Evolutionary conservation across 2,329 filamentous ascomycete genomes (phyloP).

Genomic region (Tolypocladium tundrense): DNA sequence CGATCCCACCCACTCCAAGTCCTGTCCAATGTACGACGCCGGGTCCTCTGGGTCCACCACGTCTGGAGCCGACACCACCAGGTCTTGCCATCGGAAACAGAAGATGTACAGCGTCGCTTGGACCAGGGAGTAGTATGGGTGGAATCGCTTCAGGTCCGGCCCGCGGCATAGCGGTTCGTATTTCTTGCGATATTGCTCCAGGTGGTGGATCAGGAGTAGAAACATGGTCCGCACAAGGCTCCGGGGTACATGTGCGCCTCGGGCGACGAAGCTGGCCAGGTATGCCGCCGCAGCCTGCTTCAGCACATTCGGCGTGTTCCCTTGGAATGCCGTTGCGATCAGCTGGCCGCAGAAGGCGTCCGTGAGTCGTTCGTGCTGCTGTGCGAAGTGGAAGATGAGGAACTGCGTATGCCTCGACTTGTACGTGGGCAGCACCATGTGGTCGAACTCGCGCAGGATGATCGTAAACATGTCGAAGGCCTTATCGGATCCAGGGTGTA

Average conservation of each 20-base stretch:
- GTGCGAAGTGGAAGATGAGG: constrained; percentile 88
- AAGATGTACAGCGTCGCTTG: constrained; percentile 91
- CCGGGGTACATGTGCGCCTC: constrained; percentile 71
- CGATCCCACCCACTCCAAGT: constrained; percentile 67
- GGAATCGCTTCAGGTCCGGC: constrained; percentile 75
- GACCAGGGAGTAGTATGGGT: constrained; percentile 77
- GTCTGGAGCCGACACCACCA: constrained; percentile 55
- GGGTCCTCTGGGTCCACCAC: constrained; percentile 52
- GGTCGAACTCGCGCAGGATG: constrained; percentile 75
- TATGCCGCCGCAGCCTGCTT: constrained; percentile 85
- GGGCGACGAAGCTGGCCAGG: constrained; percentile 85
- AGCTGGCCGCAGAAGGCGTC: constrained; percentile 76
- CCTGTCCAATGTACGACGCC: constrained; percentile 52
- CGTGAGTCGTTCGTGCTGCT: constrained; percentile 66
- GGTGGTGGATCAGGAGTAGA: constrained; percentile 63
- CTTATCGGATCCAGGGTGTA: constrained; percentile 54
- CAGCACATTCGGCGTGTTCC: constrained; percentile 59
- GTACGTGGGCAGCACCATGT: constrained; percentile 81
- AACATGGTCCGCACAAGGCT: constrained; percentile 76
- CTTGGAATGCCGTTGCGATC: constrained; percentile 36
- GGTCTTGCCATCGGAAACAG: constrained; percentile 94
- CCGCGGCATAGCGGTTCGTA: constrained; percentile 69
- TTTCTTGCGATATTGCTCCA: constrained; percentile 62
- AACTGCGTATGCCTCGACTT: constrained; percentile 92
- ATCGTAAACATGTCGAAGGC: constrained; percentile 67